Conservation (phyloP, 352 stramenopile species). For the Globisporangium polare region DNA sequence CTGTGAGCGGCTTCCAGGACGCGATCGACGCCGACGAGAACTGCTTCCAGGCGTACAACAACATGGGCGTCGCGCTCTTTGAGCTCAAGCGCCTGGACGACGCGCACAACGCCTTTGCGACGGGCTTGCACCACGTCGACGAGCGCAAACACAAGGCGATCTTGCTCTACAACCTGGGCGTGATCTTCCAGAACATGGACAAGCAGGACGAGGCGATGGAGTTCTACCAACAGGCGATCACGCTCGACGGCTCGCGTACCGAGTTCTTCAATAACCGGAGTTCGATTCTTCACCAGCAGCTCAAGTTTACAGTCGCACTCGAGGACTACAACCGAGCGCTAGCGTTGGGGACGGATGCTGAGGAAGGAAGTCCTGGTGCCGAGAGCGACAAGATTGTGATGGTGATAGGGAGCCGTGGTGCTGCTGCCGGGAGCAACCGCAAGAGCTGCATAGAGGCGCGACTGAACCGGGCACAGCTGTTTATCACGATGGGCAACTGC, state of each 20-base stretch:
- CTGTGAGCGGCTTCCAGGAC: constrained; percentile 42
- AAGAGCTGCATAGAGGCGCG: constrained; percentile 29
- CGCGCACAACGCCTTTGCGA: constrained; percentile 37
- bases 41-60: constrained; percentile 40
- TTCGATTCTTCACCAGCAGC: constrained; percentile 47
- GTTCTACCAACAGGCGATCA: constrained; percentile 51
- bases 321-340: constrained; percentile 54
- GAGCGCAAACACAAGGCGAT: constrained; percentile 25
- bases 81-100: constrained; percentile 42
- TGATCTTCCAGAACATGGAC: constrained; percentile 33
- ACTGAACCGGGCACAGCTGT: constrained; percentile 54
- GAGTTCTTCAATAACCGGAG: constrained; percentile 63
- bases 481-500: constrained; percentile 47
- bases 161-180: constrained; percentile 46
- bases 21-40: constrained; percentile 37
- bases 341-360: constrained; percentile 5
- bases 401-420: neutral
- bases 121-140: constrained; percentile 27
- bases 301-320: constrained; percentile 43
- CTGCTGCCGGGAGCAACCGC: neutral
- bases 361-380: neutral
- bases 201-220: constrained; percentile 41
- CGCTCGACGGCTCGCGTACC: constrained; percentile 27
- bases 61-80: constrained; percentile 43
- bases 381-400: neutral